Percentiles rank a stretch among this genome's conserved stretches.
phyloP scores from a whole-genome alignment of 2,329 filamentous ascomycete species.

The Dactylonectria estremocensis region DNA sequence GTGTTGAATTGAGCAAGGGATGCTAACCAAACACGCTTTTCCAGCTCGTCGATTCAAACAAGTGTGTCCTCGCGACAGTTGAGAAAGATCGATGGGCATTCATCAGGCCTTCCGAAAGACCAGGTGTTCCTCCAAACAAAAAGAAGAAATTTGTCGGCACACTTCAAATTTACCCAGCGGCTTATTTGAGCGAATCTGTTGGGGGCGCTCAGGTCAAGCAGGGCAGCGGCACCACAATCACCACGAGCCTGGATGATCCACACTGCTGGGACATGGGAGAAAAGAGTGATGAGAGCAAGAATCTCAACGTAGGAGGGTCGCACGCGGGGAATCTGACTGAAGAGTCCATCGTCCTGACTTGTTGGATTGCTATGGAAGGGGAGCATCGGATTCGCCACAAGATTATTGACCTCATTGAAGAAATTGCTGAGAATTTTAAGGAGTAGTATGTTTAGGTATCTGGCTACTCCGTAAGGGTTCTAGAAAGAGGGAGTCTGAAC shows the following conservation, averaged over 20 bases:
- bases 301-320: slow-evolving; percentile 1
- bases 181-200: not conserved
- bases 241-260: not conserved
- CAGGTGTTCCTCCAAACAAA: slow-evolving; percentile 15
- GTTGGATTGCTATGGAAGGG: slow-evolving; percentile 28
- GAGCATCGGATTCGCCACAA: slow-evolving; percentile 31
- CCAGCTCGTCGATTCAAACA: not conserved
- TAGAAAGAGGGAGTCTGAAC: too few species aligned
- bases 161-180: slow-evolving; percentile 14
- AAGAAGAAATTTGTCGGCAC: slow-evolving; percentile 16
- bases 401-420: slow-evolving; percentile 25
- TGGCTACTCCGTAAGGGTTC: too few species aligned
- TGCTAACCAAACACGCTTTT: not conserved
- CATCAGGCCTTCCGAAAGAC: slow-evolving; percentile 4
- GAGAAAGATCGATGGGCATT: slow-evolving; percentile 29
- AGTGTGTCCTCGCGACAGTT: slow-evolving; percentile 22
- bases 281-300: not conserved
- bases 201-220: not conserved
- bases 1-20: too few species aligned
- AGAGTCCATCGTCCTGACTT: slow-evolving; percentile 28
- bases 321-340: slow-evolving; percentile 20
- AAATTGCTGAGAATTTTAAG: slow-evolving; percentile 27
- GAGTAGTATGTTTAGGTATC: not conserved
- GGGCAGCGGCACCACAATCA: not conserved
- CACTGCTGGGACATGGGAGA: slow-evolving; percentile 6